Evolutionary conservation across 2,329 filamentous ascomycete genomes (phyloP), one percentile per base, ranked within the genome.

Genomic region (Paramyrothecium roridum): DNA sequence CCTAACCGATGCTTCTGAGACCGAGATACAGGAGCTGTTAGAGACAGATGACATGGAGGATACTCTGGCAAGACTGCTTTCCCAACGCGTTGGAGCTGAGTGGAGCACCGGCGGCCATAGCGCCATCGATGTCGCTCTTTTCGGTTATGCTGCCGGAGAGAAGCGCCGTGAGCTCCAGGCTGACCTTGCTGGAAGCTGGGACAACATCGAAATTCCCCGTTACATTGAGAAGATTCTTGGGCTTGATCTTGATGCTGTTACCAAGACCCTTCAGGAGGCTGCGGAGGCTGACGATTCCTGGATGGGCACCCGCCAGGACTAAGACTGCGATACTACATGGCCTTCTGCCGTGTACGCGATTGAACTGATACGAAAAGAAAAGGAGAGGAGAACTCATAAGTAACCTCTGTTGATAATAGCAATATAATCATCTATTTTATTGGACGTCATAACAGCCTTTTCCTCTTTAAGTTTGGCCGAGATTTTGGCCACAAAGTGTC

Each of bases 91-190:
- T 2, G 67, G 68, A 0, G 57, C 72, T 3, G 62, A 67, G 43
- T 74, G 71, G 70, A 63, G 64, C 8, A 74, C 71, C 4, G 64
- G 66, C 10, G 72, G 71, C 0, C 73, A 75, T 54, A 69, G 67
- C 3, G 71, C 62, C 34, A 65, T 68, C 20, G 72, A 73, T 55
- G 63, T 68, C 20, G 69, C 63, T 1, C 59, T 74, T 3, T 69
- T 68, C 43, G 70, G 69, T 3, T 70, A 73, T 43, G 72, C 59
- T 2, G 49, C 59, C 7, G 62, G 60, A 21, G 55, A 58, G 19
- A 60, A 60, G 60, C 61, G 61, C 22, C 54, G 58, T 30, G 52
- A 62, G 52, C 54, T 66, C 26, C 58, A 62, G 50, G 49, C 59
- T 43, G 53, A 63, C 19, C 57, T 70, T 54, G 59, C 59, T 2